phyloP scores from a whole-genome alignment of 768 basidiomycete species.

The Phanerochaete sordida region DNA sequence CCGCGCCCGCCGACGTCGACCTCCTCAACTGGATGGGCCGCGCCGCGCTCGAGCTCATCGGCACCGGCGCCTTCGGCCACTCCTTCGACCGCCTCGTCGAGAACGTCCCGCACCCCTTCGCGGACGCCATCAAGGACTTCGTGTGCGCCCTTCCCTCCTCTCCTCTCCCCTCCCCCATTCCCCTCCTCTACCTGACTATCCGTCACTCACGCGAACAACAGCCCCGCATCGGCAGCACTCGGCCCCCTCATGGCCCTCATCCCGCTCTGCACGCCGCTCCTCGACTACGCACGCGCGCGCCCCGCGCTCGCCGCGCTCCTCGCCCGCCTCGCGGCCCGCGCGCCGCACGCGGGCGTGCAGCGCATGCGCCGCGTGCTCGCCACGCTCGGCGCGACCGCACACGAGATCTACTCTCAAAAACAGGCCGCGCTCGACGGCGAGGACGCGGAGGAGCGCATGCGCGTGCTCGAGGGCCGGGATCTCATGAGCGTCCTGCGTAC shows the following conservation, averaged over 20 bases:
- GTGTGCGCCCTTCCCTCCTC: too few species aligned
- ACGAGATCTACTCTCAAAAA: constrained; percentile 17
- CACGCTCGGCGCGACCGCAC: constrained; percentile 12
- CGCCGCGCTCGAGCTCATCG: constrained; percentile 34
- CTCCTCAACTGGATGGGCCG: constrained; percentile 27
- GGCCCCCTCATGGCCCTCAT: too few species aligned
- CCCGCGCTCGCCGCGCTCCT: constrained; percentile 20
- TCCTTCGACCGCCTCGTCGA: constrained; percentile 32
- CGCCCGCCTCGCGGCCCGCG: not conserved
- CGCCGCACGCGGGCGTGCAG: constrained; percentile 13
- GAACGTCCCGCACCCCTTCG: constrained; percentile 20
- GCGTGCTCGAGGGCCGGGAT: constrained; percentile 26
- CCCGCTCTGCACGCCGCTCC: too few species aligned
- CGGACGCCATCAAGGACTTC: constrained; percentile 27
- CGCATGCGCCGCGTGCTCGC: constrained; percentile 11
- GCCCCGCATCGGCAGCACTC: too few species aligned
- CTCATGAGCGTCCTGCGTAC: constrained; percentile 26
- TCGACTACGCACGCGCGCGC: too few species aligned
- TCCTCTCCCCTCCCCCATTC: too few species aligned
- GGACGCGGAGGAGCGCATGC: constrained; percentile 15
- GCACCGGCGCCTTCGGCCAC: constrained; percentile 42
- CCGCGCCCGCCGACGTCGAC: constrained; percentile 15
- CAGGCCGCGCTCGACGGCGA: constrained; percentile 13
- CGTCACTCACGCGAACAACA: too few species aligned
- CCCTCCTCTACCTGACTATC: too few species aligned